Evolutionary conservation across 176 grass and related monocot species (phyloP).

Genomic region (Aegilops bicornis): DNA sequence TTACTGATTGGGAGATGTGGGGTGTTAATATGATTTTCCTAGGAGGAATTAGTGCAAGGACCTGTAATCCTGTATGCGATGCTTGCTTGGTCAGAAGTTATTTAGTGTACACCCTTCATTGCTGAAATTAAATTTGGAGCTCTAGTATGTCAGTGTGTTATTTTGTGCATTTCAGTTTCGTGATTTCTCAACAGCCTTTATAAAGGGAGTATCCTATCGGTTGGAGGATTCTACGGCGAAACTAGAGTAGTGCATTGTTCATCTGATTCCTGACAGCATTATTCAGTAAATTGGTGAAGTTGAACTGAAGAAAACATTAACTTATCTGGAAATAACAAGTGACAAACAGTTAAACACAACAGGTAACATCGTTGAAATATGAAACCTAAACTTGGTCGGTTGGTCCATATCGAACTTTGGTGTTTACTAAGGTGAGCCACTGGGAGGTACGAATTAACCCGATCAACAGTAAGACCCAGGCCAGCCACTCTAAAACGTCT

Average conservation of each 20-base stretch:
- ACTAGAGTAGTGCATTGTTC: background rate
- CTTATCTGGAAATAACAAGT: background rate
- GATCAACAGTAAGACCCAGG: background rate
- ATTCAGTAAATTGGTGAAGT: background rate
- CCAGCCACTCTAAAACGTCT: background rate
- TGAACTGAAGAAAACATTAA: background rate
- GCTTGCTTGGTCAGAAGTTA: background rate
- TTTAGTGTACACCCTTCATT: background rate
- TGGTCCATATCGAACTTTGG: background rate
- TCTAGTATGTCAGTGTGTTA: background rate
- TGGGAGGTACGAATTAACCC: background rate
- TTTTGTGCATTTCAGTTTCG: background rate
- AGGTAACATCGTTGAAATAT: background rate
- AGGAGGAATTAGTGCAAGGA: background rate
- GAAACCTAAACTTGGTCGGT: background rate
- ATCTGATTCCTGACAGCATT: background rate
- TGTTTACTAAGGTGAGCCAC: background rate
- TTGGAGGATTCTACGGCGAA: background rate
- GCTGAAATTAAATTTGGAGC: background rate
- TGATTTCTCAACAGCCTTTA: background rate
- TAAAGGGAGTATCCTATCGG: background rate
- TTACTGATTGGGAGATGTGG: background rate
- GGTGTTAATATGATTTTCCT: background rate
- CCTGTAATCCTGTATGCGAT: background rate
- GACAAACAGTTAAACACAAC: slow-evolving; percentile 11